These are phyloP conservation scores for Celoporthe dispersa DNA, from an alignment of 2,329 filamentous ascomycete species.

Conservation along the genomic window DNA sequence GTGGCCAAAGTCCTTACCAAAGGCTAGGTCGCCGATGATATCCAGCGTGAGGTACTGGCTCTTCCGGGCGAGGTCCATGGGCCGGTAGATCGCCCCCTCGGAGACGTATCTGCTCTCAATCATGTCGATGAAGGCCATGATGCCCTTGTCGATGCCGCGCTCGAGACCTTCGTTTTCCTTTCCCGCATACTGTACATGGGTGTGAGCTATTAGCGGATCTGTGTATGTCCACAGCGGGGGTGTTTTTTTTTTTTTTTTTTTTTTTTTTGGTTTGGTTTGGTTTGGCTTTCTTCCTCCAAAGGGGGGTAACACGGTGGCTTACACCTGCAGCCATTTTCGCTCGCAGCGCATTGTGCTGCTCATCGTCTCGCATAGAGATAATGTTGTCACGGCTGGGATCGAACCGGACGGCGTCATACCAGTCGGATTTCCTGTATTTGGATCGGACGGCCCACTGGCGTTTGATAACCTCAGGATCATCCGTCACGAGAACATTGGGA, in stretches of 20 bases:
- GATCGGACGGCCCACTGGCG: conserved; percentile 42
- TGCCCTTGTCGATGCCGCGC: conserved; percentile 34
- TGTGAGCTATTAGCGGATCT: conserved; percentile 18
- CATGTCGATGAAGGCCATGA: conserved; percentile 40
- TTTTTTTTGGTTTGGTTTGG: too few relatives aligned
- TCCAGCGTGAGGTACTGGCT: conserved; percentile 60
- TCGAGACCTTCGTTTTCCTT: conserved; percentile 38
- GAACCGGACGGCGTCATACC: conserved; percentile 44
- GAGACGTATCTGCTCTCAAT: conserved; percentile 47
- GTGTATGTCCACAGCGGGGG: neutral
- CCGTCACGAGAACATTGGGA: conserved; percentile 36
- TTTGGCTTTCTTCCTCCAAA: too few relatives aligned
- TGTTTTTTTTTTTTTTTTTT: neutral
- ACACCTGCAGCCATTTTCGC: conserved; percentile 50
- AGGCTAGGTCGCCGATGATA: conserved; percentile 56
- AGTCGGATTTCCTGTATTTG: conserved; percentile 43
- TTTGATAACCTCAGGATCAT: conserved; percentile 36
- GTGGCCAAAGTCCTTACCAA: conserved; percentile 54
- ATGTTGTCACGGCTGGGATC: conserved; percentile 43
- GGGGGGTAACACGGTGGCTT: conserved; percentile 32
- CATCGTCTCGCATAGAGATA: conserved; percentile 42
- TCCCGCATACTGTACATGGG: conserved; percentile 34
- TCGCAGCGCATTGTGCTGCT: conserved; percentile 44
- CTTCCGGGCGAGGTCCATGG: conserved; percentile 54
- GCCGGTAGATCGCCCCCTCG: conserved; percentile 38